Evolutionary conservation across 441 rosid species (phyloP).

Genomic region (Eutrema salsugineum): DNA sequence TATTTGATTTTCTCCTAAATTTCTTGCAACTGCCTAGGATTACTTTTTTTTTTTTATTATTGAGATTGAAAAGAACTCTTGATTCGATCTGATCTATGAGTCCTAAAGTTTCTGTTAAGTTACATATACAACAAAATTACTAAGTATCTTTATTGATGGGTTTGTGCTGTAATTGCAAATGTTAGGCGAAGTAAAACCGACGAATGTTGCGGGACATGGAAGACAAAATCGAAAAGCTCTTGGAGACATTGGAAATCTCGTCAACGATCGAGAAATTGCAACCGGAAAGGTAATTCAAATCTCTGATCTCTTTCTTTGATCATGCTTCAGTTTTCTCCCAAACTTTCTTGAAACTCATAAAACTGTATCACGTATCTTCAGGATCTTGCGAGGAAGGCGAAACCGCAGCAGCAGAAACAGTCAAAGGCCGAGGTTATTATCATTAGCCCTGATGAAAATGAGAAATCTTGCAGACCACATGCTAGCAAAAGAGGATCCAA

Average conservation of each 20-base stretch:
- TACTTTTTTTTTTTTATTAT: not conserved
- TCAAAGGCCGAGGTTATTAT: slow-evolving; percentile 26
- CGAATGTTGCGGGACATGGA: slow-evolving; percentile 36
- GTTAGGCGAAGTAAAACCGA: slow-evolving; percentile 46
- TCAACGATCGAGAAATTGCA: slow-evolving; percentile 26
- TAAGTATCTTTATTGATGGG: not conserved
- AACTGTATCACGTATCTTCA: not conserved
- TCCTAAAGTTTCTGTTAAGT: not conserved
- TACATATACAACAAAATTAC: not conserved
- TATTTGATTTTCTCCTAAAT: not conserved
- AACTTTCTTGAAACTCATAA: not conserved
- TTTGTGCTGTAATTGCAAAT: not conserved
- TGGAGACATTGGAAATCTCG: slow-evolving; percentile 55
- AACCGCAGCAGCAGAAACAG: slow-evolving; percentile 17
- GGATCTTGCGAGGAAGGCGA: not conserved
- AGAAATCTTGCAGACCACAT: slow-evolving; percentile 22
- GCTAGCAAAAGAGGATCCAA: slow-evolving; percentile 27
- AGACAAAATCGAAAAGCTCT: slow-evolving; percentile 44
- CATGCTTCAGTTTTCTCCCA: not conserved
- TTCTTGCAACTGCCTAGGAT: not conserved
- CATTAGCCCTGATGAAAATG: slow-evolving; percentile 36
- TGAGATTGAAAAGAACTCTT: not conserved
- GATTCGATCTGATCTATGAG: not conserved
- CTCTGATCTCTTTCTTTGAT: not conserved
- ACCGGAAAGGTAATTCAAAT: slow-evolving; percentile 30